Evolutionary conservation across 202 grass and related monocot genomes (phyloP).

Genomic region (Hordeum pubiflorum): DNA sequence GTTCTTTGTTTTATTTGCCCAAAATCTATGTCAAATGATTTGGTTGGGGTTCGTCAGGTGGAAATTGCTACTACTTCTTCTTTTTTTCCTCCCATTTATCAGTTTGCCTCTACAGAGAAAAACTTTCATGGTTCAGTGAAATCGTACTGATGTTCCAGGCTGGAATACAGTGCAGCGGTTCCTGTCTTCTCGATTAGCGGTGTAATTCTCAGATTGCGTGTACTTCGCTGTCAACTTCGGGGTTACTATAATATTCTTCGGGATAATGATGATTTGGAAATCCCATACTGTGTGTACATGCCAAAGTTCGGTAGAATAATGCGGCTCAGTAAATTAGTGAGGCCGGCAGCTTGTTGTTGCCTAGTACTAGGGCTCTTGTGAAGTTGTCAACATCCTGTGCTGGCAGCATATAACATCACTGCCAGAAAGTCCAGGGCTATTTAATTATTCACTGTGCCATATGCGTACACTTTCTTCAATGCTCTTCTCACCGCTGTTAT

Average conservation of each 20-base stretch:
- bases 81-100: not conserved
- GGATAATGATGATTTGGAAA: not conserved
- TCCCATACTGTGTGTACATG: slow-evolving; percentile 21
- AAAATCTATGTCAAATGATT: not conserved
- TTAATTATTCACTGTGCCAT: slow-evolving; percentile 7
- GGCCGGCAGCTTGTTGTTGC: slow-evolving; percentile 17
- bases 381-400: slow-evolving; percentile 29
- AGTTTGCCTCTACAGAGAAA: not conserved
- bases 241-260: slow-evolving; percentile 4
- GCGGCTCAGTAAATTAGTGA: slow-evolving; percentile 13
- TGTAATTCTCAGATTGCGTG: not conserved
- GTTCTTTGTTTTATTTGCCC: slow-evolving; percentile 6
- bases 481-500: not conserved
- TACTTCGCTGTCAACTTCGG: slow-evolving; percentile 14
- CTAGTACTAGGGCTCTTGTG: slow-evolving; percentile 8
- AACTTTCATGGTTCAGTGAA: slow-evolving; percentile 4
- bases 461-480: slow-evolving; percentile 26
- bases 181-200: not conserved
- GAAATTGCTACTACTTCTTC: not conserved
- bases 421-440: not conserved
- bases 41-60: not conserved
- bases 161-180: not conserved
- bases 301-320: slow-evolving; percentile 15
- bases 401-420: slow-evolving; percentile 20
- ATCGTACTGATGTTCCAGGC: not conserved